Conservation (phyloP, 306 rosid genomes). For the Medicago lupulina region DNA sequence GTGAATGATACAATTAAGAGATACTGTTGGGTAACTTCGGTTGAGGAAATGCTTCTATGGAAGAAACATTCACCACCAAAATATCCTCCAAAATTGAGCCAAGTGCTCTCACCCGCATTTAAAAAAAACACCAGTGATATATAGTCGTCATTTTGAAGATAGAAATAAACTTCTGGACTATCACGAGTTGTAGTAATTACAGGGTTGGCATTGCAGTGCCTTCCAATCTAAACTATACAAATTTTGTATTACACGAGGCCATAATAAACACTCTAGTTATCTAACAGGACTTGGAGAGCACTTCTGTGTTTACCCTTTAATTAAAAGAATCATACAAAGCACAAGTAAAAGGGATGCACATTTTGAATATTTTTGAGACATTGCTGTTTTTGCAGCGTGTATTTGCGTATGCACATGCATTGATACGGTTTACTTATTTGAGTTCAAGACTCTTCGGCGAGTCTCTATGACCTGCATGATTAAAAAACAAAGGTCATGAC, state of each 20-base stretch:
- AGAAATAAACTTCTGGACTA: background rate
- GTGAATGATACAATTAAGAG: background rate
- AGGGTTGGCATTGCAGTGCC: background rate
- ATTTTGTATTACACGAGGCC: background rate
- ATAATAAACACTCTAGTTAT: background rate
- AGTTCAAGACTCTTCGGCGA: constrained; percentile 7
- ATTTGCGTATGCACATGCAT: constrained; percentile 1
- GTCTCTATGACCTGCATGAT: constrained; percentile 20
- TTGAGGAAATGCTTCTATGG: background rate
- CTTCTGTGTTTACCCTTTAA: background rate
- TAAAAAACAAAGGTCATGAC: background rate
- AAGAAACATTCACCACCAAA: background rate
- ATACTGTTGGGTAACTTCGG: background rate
- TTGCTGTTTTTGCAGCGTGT: constrained; percentile 6
- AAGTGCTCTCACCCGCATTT: background rate
- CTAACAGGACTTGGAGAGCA: background rate
- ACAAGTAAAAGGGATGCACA: constrained; percentile 6
- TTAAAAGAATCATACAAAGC: background rate
- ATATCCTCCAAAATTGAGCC: background rate
- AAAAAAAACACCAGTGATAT: background rate
- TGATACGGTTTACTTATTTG: constrained; percentile 6
- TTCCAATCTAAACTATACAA: background rate
- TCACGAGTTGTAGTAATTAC: background rate
- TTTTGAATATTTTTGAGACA: background rate
- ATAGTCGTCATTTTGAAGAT: background rate